Evolutionary conservation across 176 grass and related monocot genomes (phyloP), one percentile per base, ranked within the genome.

Genomic region (Oryza nivara): DNA sequence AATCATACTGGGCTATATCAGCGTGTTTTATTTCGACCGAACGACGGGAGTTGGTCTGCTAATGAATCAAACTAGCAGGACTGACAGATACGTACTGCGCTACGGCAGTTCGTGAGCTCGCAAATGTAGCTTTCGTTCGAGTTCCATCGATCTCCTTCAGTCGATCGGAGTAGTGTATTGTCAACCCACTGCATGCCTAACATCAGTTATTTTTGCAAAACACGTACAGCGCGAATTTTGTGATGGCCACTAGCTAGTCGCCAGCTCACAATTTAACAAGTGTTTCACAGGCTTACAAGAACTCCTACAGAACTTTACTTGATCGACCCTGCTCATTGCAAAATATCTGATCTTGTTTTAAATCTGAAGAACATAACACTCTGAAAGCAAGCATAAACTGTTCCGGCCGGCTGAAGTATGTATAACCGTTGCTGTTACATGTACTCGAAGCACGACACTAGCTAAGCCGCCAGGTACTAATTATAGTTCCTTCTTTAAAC

Each of bases 121-220:
- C 66, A 67, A 54, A 7, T 9, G 16, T 13, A 79, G 16, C 61
- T 68, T 69, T 65, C 16, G 58, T 80, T 80, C 60, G 6, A 44
- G 45, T 52, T 43, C 84, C 77, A 80, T 34, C 41, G 16, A 45
- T 34, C 61, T 70, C 22, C 68, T 77, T 35, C 35, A 44, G 20
- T 26, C 28, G 28, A 28, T 28, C 30, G 4, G 35, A 34, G 11
- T 54, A 54, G n/a, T 20, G n/a, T 34, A 40, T 81, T 23, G 56
- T 74, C 81, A 22, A 40, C 41, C 6, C 80, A 52, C 9, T 69
- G 34, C 54, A 58, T 58, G 54, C 78, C 83, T 89, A 82, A 86
- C 72, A 86, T 82, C 78, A 56, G 78, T 78, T 89, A 17, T 28
- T 77, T 49, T 43, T 22, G 43, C 66, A 77, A 89, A 75, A 25